Evolutionary conservation across 495 filamentous ascomycete genomes (phyloP), one percentile per base, ranked within the genome.

Genomic region (Talaromyces trachyspermus): DNA sequence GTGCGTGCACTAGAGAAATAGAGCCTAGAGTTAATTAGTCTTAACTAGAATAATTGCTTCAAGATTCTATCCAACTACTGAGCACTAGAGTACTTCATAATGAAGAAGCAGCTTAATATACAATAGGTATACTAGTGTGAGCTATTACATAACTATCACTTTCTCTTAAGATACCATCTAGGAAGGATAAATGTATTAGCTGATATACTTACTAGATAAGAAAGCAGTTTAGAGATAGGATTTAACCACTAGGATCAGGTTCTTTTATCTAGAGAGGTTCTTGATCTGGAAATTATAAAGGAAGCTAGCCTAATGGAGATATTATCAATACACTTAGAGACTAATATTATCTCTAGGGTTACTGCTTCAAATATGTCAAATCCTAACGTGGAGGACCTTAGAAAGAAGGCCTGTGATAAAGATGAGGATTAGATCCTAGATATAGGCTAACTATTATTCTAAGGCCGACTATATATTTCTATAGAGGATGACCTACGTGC

Each of bases 71-170:
- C 6, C 35, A 47, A 63, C 22, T 49, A 63, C 32, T 45, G 51
- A 6, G 56, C 59, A 12, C 48, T 64, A 2, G 45, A 59, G 25
- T 58, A 63, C 19, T 59, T 62, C 29, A 59, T 58, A 26, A 50
- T 43, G 4, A 58, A 35, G 0, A 59, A 61, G 47, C 33, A 43
- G 5, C 48, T 61, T 4, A 54, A 39, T n/a, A 27, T 36, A 5
- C 20, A 40, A 11, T 40, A 62, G 18, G 47, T 36, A 4, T 3
- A 41, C n/a, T 64, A 33, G 54, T 25, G 48, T 3, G 54, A 67
- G 26, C 52, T 54, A 15, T 43, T 66, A 0, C 52, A 24, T 15
- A 2, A 27, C n/a, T 51, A 51, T 40, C 30, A 55, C 25, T 55
- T 51, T 23, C 9, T 43, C 22, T 43, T 55, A 17, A 15, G 20